These are phyloP conservation scores for Puccinia horiana DNA, from an alignment of 1,284 basidiomycete species.

Conservation along the genomic window DNA sequence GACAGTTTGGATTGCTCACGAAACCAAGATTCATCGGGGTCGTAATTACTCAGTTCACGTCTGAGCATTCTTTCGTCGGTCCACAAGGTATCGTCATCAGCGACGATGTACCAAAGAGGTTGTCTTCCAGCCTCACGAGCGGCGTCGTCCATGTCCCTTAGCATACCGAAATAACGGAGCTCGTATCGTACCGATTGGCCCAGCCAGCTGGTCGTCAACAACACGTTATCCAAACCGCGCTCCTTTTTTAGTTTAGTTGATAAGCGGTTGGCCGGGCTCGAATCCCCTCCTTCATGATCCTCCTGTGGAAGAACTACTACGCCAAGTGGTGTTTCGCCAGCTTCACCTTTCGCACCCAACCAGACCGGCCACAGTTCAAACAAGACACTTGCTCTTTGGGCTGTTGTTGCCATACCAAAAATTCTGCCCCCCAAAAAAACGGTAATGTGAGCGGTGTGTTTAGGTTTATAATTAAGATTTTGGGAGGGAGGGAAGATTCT, in stretches of 20 bases:
- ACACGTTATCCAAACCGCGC: background rate
- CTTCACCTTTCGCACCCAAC: background rate
- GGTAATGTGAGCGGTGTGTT: no score
- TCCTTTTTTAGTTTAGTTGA: background rate
- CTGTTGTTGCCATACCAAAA: slow-evolving; percentile 42
- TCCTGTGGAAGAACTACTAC: slow-evolving; percentile 17
- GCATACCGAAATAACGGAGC: slow-evolving; percentile 26
- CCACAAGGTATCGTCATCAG: slow-evolving; percentile 53
- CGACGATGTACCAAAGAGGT: slow-evolving; percentile 30
- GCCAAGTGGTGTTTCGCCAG: background rate
- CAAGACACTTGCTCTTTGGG: slow-evolving; percentile 24
- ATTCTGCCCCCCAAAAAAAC: slow-evolving; percentile 18
- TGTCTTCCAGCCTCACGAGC: background rate
- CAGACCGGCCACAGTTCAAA: slow-evolving; percentile 31
- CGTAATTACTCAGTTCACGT: slow-evolving; percentile 53
- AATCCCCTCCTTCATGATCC: background rate
- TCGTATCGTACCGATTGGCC: slow-evolving; percentile 29
- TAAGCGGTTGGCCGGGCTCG: background rate
- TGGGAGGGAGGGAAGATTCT: background rate
- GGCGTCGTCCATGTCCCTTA: slow-evolving; percentile 14
- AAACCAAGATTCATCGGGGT: slow-evolving; percentile 51
- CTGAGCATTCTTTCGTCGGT: slow-evolving; percentile 51
- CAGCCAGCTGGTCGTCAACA: slow-evolving; percentile 13
- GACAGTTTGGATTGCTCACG: slow-evolving; percentile 34
- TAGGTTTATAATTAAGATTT: background rate